Percentiles rank a stretch among this genome's conserved stretches.
phyloP scores from a whole-genome alignment of 2,329 filamentous ascomycete species.

The Aspergillus thermomutatus region DNA sequence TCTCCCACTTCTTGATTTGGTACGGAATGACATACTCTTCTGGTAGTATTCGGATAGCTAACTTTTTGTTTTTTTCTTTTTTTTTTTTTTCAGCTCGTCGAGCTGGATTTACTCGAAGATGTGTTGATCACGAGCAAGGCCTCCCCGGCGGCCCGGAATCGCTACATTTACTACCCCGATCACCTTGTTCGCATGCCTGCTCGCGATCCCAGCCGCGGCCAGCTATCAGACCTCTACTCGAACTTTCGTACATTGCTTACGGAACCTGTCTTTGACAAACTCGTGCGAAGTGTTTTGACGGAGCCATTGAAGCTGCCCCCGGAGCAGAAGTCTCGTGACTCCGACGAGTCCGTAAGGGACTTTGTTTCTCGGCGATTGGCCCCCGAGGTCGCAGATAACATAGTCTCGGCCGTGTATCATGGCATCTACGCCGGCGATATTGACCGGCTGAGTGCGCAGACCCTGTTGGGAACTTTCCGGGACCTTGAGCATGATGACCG shows the following conservation, averaged over 20 bases:
- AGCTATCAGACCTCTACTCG: slow-evolving; percentile 24
- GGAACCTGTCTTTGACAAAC: slow-evolving; percentile 57
- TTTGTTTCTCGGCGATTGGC: slow-evolving; percentile 59
- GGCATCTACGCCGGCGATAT: slow-evolving; percentile 93
- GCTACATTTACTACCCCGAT: slow-evolving; percentile 87
- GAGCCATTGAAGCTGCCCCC: slow-evolving; percentile 33
- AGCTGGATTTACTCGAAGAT: slow-evolving; percentile 55
- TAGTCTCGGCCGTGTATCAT: slow-evolving; percentile 73
- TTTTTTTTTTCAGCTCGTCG: slow-evolving; percentile 48
- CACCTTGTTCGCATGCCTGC: slow-evolving; percentile 65
- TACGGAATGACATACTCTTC: slow-evolving; percentile 39
- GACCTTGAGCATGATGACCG: slow-evolving; percentile 43
- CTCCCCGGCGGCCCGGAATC: slow-evolving; percentile 56
- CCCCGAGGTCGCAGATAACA: slow-evolving; percentile 61
- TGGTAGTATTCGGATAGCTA: slow-evolving; percentile 4
- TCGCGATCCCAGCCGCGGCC: slow-evolving; percentile 27
- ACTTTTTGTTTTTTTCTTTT: neutral
- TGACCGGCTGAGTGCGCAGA: slow-evolving; percentile 70
- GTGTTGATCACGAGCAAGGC: slow-evolving; percentile 52
- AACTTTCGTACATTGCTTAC: slow-evolving; percentile 37
- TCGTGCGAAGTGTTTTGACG: slow-evolving; percentile 32
- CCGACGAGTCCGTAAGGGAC: slow-evolving; percentile 69
- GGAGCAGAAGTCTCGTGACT: slow-evolving; percentile 27
- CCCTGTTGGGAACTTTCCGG: slow-evolving; percentile 53
- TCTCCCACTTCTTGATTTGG: slow-evolving; percentile 67